Percentiles rank a stretch among this genome's conserved stretches.
These are phyloP conservation scores for Clausena lansium DNA, from an alignment of 345 rosid species.

Conservation along the genomic window DNA sequence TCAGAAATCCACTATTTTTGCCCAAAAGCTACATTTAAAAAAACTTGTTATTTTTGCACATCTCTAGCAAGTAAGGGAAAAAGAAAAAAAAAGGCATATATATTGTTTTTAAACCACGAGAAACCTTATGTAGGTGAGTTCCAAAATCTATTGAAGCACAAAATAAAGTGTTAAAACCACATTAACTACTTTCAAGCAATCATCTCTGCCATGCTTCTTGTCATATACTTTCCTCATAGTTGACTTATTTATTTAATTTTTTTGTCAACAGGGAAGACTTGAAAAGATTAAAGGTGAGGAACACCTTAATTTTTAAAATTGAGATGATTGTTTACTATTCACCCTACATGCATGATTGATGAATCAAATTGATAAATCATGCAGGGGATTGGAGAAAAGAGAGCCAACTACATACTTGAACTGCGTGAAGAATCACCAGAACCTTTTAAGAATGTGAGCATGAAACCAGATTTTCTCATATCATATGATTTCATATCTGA, in stretches of 20 bases:
- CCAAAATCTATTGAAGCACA: background rate
- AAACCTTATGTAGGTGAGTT: background rate
- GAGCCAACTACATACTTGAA: constrained; percentile 65
- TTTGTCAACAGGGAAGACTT: constrained; percentile 55
- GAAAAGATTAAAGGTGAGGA: constrained; percentile 69
- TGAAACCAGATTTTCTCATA: background rate
- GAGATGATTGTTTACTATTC: background rate
- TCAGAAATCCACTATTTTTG: background rate
- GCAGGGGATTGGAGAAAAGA: constrained; percentile 85
- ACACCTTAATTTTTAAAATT: background rate
- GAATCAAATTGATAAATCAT: background rate
- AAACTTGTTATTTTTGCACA: background rate
- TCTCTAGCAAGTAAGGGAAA: background rate
- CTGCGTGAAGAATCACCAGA: constrained; percentile 60
- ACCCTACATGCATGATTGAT: background rate
- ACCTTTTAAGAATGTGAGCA: constrained; percentile 62
- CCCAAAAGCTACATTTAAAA: background rate
- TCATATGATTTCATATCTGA: background rate
- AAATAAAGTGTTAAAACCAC: background rate
- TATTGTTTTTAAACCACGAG: background rate
- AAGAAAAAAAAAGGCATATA: too few relatives aligned
- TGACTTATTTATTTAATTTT: background rate
- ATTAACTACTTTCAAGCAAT: background rate
- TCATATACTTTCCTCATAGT: background rate
- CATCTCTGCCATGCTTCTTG: background rate